These are phyloP conservation scores for Xanthoconium stramineum DNA, from an alignment of 768 basidiomycete genomes.

Conservation along the genomic window DNA sequence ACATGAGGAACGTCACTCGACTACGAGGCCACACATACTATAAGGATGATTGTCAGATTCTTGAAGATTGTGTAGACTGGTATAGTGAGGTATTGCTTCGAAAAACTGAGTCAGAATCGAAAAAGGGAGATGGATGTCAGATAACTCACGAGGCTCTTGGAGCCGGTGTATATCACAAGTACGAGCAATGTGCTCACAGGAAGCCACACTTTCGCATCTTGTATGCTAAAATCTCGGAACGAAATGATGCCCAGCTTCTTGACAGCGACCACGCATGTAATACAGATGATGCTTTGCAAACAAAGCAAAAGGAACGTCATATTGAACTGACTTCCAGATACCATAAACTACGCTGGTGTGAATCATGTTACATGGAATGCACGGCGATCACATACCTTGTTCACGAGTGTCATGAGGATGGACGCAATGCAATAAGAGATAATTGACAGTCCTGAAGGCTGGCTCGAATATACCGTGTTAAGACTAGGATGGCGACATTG, in stretches of 20 bases:
- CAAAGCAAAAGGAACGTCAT: slow-evolving; percentile 96
- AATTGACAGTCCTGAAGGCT: slow-evolving; percentile 68
- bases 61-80: slow-evolving; percentile 99
- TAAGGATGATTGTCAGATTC: slow-evolving; percentile 98
- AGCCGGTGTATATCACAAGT: slow-evolving; percentile 95
- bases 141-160: slow-evolving; percentile 87
- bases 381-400: slow-evolving; percentile 62
- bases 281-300: slow-evolving; percentile 89
- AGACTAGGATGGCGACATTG: not conserved
- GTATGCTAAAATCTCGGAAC: slow-evolving; percentile 76
- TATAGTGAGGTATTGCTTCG: slow-evolving; percentile 93
- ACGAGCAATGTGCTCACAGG: slow-evolving; percentile 92
- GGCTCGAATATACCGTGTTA: not conserved
- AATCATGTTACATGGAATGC: not conserved
- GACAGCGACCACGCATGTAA: slow-evolving; percentile 65
- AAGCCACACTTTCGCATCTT: slow-evolving; percentile 91
- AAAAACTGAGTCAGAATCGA: not conserved
- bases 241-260: slow-evolving; percentile 79
- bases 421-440: slow-evolving; percentile 88
- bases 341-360: slow-evolving; percentile 67
- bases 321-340: slow-evolving; percentile 88
- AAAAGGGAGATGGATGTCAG: not conserved
- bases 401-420: slow-evolving; percentile 95
- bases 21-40: slow-evolving; percentile 50
- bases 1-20: not conserved